These are phyloP conservation scores for Pyracantha coccinea DNA, from an alignment of 331 rosid species.

Conservation along the genomic window DNA sequence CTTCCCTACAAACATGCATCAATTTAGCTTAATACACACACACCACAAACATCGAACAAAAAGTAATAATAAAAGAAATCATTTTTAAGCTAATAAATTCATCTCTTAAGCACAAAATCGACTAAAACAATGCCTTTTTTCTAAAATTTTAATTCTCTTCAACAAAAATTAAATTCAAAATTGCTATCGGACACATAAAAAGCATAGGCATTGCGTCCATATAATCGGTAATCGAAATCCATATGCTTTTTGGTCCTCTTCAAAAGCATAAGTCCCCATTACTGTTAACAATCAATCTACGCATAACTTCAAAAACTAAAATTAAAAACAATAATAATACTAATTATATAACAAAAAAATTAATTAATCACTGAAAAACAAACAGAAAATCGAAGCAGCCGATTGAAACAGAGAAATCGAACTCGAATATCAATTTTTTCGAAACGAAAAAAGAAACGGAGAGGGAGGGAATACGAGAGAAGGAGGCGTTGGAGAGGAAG, in stretches of 20 bases:
- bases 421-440: background rate
- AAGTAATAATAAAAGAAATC: background rate
- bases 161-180: background rate
- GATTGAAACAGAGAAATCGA: background rate
- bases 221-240: no score
- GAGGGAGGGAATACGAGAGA: constrained; percentile 37
- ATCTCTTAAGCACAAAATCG: background rate
- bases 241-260: no score
- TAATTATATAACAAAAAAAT: no score
- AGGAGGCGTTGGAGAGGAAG: constrained; percentile 25
- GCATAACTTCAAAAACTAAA: background rate
- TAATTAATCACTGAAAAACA: background rate
- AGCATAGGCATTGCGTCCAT: background rate
- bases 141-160: background rate
- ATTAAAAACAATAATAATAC: background rate
- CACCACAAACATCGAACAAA: background rate
- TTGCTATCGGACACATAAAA: background rate
- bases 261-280: no score
- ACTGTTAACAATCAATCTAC: background rate
- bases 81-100: background rate
- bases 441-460: constrained; percentile 13
- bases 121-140: no score
- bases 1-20: constrained; percentile 46
- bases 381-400: background rate
- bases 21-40: constrained; percentile 10